Evolutionary conservation across 1,284 basidiomycete species (phyloP).

Genomic region (Amylostereum chailletii): DNA sequence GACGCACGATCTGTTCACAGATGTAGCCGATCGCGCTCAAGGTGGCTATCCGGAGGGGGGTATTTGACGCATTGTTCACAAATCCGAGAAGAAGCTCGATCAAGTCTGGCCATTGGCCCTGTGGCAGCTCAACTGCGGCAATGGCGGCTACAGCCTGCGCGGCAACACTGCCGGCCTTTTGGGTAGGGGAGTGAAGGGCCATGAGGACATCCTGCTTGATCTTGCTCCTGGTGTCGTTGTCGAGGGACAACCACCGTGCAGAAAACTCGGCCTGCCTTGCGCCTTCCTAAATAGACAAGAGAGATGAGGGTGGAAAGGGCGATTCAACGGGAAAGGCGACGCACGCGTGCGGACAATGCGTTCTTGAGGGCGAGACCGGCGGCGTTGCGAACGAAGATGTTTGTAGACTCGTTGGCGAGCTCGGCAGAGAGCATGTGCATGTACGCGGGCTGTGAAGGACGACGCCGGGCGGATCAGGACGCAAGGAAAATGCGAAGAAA

Average conservation of each 20-base stretch:
- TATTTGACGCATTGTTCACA: conserved; percentile 73
- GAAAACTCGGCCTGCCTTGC: conserved; percentile 71
- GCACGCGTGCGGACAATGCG: conserved; percentile 80
- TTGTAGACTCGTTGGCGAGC: conserved; percentile 66
- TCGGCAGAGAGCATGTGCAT: conserved; percentile 81
- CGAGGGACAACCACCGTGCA: conserved; percentile 76
- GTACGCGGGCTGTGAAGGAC: conserved; percentile 65
- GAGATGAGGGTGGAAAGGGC: conserved; percentile 2
- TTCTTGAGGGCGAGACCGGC: conserved; percentile 98
- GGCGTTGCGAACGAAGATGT: conserved; percentile 82
- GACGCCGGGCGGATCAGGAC: neutral
- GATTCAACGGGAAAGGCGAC: conserved; percentile 23
- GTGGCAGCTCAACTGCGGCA: conserved; percentile 87
- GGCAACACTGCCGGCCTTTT: conserved; percentile 78
- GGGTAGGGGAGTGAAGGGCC: conserved; percentile 69
- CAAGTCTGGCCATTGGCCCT: conserved; percentile 83
- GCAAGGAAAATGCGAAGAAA: conserved; percentile 8
- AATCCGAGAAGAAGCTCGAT: conserved; percentile 86
- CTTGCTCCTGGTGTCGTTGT: conserved; percentile 61
- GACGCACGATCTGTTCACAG: conserved; percentile 89
- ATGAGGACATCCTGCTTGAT: conserved; percentile 86
- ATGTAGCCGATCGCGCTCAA: conserved; percentile 95
- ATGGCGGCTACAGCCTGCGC: conserved; percentile 94
- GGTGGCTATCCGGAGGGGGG: conserved; percentile 80
- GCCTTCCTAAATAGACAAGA: conserved; percentile 49